These are phyloP conservation scores for Mortierella sp. DNA, from an alignment of 371 early-diverging fungal species.

Conservation along the genomic window DNA sequence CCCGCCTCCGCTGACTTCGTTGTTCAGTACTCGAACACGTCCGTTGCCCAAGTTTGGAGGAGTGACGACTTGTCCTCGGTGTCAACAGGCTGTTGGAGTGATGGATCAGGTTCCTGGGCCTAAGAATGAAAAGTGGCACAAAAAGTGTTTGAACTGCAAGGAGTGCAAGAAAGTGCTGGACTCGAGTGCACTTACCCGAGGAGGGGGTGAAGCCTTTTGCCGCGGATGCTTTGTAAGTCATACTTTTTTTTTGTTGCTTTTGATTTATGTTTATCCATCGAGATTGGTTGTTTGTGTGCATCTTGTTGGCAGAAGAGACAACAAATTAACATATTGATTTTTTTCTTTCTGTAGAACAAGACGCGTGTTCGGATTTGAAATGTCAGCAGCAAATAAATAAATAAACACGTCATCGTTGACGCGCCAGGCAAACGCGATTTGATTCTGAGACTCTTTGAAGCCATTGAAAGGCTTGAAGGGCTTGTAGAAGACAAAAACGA, in stretches of 20 bases:
- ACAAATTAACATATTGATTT: not conserved
- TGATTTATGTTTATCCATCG: not conserved
- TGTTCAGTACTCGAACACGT: conserved; percentile 53
- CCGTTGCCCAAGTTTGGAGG: conserved; percentile 69
- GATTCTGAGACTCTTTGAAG: no score
- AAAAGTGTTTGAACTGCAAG: conserved; percentile 69
- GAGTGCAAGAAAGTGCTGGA: conserved; percentile 71
- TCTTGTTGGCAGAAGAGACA: not conserved
- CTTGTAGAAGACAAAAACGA: no score
- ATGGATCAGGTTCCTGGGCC: conserved; percentile 74
- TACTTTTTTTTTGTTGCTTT: not conserved
- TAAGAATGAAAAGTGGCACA: conserved; percentile 72
- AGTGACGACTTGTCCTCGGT: conserved; percentile 67
- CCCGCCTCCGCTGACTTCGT: conserved; percentile 42
- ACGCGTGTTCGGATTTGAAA: conserved; percentile 29
- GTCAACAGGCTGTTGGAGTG: conserved; percentile 64
- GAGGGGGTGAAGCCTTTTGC: conserved; percentile 64
- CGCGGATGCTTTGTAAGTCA: conserved; percentile 63
- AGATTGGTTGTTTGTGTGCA: not conserved
- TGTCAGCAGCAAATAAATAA: not conserved
- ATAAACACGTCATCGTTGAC: no score
- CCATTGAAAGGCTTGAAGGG: no score
- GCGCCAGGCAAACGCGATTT: no score
- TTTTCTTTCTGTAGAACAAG: conserved; percentile 31
- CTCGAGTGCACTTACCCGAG: conserved; percentile 65